phyloP scores from a whole-genome alignment of 805 yeast species.

The Candida peoriensis region DNA sequence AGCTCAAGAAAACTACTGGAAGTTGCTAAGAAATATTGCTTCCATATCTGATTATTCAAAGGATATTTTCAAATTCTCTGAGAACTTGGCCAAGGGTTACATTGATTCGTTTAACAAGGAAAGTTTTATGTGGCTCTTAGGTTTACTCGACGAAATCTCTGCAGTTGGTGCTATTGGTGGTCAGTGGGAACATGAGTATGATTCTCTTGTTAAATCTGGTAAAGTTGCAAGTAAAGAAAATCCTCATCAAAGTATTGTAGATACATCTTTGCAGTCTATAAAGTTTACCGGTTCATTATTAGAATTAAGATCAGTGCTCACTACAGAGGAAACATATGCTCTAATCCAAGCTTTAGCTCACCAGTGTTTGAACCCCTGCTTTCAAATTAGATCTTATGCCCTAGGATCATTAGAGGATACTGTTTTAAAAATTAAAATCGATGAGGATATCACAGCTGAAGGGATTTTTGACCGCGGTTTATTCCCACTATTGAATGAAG shows the following conservation, averaged over 20 bases:
- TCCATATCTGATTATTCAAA: slow-evolving; percentile 38
- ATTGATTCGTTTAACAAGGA: slow-evolving; percentile 28
- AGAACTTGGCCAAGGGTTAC: slow-evolving; percentile 28
- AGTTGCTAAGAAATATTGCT: slow-evolving; percentile 42
- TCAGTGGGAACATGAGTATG: slow-evolving; percentile 66
- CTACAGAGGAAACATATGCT: slow-evolving; percentile 41
- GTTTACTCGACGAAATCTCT: slow-evolving; percentile 72
- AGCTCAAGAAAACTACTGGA: slow-evolving; percentile 53
- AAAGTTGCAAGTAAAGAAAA: slow-evolving; percentile 38
- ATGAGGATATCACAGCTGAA: slow-evolving; percentile 38
- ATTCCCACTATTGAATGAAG: slow-evolving; percentile 64
- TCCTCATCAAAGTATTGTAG: slow-evolving; percentile 51
- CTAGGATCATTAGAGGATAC: slow-evolving; percentile 53
- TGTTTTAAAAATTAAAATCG: slow-evolving; percentile 27
- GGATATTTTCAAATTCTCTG: slow-evolving; percentile 43
- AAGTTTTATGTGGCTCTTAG: slow-evolving; percentile 63
- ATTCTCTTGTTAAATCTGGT: slow-evolving; percentile 37
- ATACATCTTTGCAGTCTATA: slow-evolving; percentile 57
- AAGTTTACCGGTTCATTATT: slow-evolving; percentile 52
- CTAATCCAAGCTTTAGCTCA: slow-evolving; percentile 79
- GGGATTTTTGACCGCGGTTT: slow-evolving; percentile 69
- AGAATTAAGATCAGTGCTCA: slow-evolving; percentile 26
- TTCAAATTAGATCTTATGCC: slow-evolving; percentile 67
- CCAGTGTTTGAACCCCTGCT: slow-evolving; percentile 85
- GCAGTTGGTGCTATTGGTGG: slow-evolving; percentile 79